Evolutionary conservation across 805 yeast genomes (phyloP).

Genomic region (Candida hispaniensis): DNA sequence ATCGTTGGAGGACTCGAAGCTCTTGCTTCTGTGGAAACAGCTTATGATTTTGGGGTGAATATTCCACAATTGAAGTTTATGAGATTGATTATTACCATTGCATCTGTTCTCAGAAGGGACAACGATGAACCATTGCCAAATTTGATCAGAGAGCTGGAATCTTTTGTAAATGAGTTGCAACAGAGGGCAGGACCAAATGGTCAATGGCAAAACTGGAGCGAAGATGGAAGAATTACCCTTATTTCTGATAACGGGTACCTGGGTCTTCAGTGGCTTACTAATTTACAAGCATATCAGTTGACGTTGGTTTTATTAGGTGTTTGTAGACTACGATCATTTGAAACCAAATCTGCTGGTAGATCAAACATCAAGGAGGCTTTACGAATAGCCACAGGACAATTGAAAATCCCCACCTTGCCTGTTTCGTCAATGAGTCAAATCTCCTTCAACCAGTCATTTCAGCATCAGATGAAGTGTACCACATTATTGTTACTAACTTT

Average conservation of each 20-base stretch:
- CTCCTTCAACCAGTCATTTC: not conserved
- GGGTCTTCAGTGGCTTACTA: slow-evolving; percentile 10
- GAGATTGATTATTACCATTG: too few relatives aligned
- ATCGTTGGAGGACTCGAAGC: not conserved
- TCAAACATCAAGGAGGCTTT: slow-evolving; percentile 4
- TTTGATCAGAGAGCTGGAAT: too few relatives aligned
- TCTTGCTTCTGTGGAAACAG: not conserved
- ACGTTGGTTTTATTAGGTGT: slow-evolving; percentile 1
- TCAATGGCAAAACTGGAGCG: slow-evolving; percentile 16
- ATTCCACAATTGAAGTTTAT: too few relatives aligned
- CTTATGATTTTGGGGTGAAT: too few relatives aligned
- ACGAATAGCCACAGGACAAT: not conserved
- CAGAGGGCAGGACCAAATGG: too few relatives aligned
- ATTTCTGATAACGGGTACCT: slow-evolving; percentile 7
- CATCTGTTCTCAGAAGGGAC: too few relatives aligned
- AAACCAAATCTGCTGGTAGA: slow-evolving; percentile 4
- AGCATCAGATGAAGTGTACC: slow-evolving; percentile 5
- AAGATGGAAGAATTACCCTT: slow-evolving; percentile 9
- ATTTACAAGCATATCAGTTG: slow-evolving; percentile 4
- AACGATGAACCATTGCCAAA: too few relatives aligned
- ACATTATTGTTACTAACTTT: slow-evolving; percentile 4
- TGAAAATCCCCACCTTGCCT: not conserved
- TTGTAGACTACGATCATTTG: slow-evolving; percentile 1
- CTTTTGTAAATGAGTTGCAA: too few relatives aligned
- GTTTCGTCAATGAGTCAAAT: slow-evolving; percentile 4